Base-by-base conservation (phyloP, 148 eudicot species). In the Arbutus unedo region DNA sequence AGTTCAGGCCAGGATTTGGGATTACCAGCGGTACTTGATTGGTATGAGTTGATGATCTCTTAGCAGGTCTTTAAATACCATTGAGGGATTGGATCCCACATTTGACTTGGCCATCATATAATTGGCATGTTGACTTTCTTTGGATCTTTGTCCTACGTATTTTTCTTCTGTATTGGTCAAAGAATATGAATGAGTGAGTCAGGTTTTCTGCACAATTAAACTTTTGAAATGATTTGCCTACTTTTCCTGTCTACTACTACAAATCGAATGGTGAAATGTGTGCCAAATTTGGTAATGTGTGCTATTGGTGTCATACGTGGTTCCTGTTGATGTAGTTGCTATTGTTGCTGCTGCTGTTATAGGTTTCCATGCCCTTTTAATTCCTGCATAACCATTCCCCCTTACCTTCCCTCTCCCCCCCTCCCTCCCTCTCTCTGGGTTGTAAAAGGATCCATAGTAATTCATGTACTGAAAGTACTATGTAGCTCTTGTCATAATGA, bases 1-100 rank as follows among this genome's bases (percentile, higher is more conserved):
- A 83, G 81, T 86, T 86, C 93, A 79, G 81, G 82, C 72, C 82
- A 53, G 68, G 90, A 88, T 83, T 86, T 92, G 93, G 93, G 90
- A 48, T 87, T 91, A 84, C 84, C 83, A 83, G 83, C 70, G 84
- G 88, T 72, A 82, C 89, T 38, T 88, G 91, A 87, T 70, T 81
- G 94, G 99, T 94, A 87, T 87, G 93, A 71, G 8, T 45, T 78
- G 11, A 38, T 23, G 19, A 38, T 57, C 44, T 47, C 31, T 74
- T 62, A 31, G n/a, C 43, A 74, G 23, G 25, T 66, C 16, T 56
- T 10, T 9, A 10, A 10, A 10, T 56, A 3, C 11, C 15, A 9
- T 10, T 56, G 11, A 6, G 13, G 6, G 8, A 66, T 66, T 6
- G 9, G 43, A 31, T 43, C 13, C 23, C 67, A 23, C 64, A 10